Percentiles rank a stretch among this genome's conserved stretches.
These are phyloP conservation scores for Claviceps capensis DNA, from an alignment of 2,329 filamentous ascomycete genomes.

Conservation along the genomic window DNA sequence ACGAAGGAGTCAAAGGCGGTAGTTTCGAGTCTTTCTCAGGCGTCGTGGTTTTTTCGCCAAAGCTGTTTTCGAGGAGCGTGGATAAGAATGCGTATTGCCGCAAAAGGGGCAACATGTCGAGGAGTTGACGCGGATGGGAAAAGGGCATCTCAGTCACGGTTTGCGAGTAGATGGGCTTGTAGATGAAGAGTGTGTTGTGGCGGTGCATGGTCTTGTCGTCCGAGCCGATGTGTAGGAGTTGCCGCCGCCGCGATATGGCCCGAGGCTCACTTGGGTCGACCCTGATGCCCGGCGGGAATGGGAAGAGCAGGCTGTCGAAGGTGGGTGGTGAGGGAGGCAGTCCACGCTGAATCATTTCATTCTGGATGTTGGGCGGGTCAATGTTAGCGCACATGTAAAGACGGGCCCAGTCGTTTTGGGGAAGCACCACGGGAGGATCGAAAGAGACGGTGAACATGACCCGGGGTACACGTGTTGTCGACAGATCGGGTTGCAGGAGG, in stretches of 20 bases:
- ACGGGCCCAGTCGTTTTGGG: conserved; percentile 47
- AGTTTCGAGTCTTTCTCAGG: conserved; percentile 1
- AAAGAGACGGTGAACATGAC: conserved; percentile 64
- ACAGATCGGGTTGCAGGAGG: conserved; percentile 31
- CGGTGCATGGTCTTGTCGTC: conserved; percentile 26
- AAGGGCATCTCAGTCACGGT: conserved; percentile 57
- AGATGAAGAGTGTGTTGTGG: conserved; percentile 51
- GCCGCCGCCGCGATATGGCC: conserved; percentile 35
- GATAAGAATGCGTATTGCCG: conserved; percentile 64
- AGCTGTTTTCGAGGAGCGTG: conserved; percentile 48
- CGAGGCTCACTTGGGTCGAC: conserved; percentile 46
- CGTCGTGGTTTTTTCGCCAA: conserved; percentile 26
- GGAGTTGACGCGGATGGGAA: conserved; percentile 61
- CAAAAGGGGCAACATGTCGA: conserved; percentile 58
- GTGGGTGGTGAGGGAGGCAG: conserved; percentile 24
- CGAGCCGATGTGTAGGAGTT: conserved; percentile 31
- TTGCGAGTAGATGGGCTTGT: conserved; percentile 60
- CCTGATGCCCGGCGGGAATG: conserved; percentile 31
- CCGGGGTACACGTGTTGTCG: conserved; percentile 46
- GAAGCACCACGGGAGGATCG: conserved; percentile 59
- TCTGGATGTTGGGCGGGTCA: conserved; percentile 24
- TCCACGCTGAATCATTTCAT: conserved; percentile 16
- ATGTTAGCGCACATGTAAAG: conserved; percentile 45
- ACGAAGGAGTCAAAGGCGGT: neutral
- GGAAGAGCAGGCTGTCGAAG: conserved; percentile 46